phyloP scores from a whole-genome alignment of 1,284 basidiomycete species.

The Volvariella volvacea region DNA sequence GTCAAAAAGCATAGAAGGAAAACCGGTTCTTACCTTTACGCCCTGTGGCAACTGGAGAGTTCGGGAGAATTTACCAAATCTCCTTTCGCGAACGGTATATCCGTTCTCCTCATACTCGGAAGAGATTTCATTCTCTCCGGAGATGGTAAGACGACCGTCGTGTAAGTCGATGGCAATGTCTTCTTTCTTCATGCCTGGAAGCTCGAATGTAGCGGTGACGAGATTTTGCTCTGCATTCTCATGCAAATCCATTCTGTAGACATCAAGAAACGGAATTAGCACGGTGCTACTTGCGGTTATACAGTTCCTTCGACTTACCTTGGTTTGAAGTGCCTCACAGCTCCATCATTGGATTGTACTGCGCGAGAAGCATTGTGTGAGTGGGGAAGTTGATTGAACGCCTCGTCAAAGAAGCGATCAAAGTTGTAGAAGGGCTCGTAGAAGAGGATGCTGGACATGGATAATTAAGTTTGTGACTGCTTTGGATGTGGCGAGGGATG shows the following conservation, averaged over 20 bases:
- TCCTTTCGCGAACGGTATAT: conserved; percentile 43
- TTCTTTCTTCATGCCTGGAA: conserved; percentile 40
- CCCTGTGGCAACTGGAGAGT: conserved; percentile 39
- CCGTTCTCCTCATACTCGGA: conserved; percentile 32
- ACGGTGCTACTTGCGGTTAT: too few species aligned
- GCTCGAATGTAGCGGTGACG: conserved; percentile 41
- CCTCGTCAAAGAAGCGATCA: conserved; percentile 1
- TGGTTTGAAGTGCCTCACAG: not conserved
- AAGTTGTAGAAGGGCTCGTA: conserved; percentile 7
- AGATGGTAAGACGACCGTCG: conserved; percentile 35
- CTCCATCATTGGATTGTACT: not conserved
- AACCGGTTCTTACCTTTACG: conserved; percentile 31
- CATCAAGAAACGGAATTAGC: not conserved
- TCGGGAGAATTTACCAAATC: conserved; percentile 41
- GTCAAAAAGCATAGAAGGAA: not conserved
- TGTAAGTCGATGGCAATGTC: conserved; percentile 35
- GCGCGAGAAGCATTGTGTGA: not conserved
- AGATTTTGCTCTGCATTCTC: conserved; percentile 31
- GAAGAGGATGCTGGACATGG: conserved; percentile 4
- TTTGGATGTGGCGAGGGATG: too few species aligned
- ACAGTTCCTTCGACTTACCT: too few species aligned
- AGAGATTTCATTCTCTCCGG: conserved; percentile 32
- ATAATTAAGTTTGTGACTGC: too few species aligned
- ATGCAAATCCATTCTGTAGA: conserved; percentile 39
- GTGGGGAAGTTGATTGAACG: not conserved